Percentiles rank a stretch among this genome's conserved stretches.
Evolutionary conservation across 2,329 filamentous ascomycete species (phyloP).

Genomic region (Alternaria sp.): DNA sequence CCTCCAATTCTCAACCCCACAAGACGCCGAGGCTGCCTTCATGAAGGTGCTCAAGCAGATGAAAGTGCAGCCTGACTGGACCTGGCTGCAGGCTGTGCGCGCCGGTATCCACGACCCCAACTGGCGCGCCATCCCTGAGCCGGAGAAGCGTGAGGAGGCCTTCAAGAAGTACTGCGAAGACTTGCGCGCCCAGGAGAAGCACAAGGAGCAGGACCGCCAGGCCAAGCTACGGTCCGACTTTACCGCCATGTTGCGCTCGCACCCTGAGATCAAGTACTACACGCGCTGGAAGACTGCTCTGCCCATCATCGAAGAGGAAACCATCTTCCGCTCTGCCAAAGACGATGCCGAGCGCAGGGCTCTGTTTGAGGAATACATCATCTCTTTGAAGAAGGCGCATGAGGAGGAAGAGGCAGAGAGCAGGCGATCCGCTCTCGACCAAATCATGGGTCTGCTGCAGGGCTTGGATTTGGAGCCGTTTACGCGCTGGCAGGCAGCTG

Average conservation of each 20-base stretch:
- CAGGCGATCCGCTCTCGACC: conserved; percentile 84
- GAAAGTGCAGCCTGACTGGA: conserved; percentile 89
- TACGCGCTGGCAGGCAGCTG: conserved; percentile 92
- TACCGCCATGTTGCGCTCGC: conserved; percentile 92
- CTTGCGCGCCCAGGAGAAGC: conserved; percentile 89
- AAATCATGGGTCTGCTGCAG: conserved; percentile 79
- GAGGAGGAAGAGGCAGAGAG: conserved; percentile 76
- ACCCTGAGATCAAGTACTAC: conserved; percentile 96
- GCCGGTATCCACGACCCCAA: conserved; percentile 89
- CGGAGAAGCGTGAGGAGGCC: conserved; percentile 85
- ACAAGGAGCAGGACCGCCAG: conserved; percentile 90
- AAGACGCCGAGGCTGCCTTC: conserved; percentile 94
- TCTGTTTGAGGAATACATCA: conserved; percentile 92
- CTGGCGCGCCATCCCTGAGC: conserved; percentile 91
- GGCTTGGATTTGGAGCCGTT: conserved; percentile 88
- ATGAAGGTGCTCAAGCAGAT: conserved; percentile 86
- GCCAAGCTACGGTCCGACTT: conserved; percentile 94
- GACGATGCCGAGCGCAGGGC: conserved; percentile 87
- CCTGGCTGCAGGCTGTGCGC: conserved; percentile 89
- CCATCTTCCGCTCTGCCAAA: conserved; percentile 90
- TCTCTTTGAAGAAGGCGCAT: conserved; percentile 82
- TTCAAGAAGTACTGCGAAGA: conserved; percentile 97
- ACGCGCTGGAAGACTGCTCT: conserved; percentile 96
- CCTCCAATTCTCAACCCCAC: conserved; percentile 60
- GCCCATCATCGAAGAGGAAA: conserved; percentile 93